phyloP scores from a whole-genome alignment of 805 yeast species.

The Isabelozyma pseudorhagii region DNA sequence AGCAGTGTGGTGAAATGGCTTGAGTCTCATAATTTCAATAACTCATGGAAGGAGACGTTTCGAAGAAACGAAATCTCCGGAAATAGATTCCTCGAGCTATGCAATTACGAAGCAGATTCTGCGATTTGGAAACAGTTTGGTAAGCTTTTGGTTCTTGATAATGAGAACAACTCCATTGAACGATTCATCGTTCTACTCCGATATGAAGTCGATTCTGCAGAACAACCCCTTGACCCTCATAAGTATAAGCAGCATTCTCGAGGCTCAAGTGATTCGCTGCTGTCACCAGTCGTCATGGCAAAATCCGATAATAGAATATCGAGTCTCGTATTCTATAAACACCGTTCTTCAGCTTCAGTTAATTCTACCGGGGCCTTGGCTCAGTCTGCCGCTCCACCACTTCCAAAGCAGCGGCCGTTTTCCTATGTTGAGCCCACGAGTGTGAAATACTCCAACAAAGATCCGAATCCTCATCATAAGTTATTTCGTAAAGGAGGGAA shows the following conservation, averaged over 20 bases:
- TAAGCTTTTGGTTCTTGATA: constrained; percentile 32
- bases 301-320: constrained; percentile 32
- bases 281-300: constrained; percentile 6
- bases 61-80: constrained; percentile 56
- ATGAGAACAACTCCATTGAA: constrained; percentile 51
- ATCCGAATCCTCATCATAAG: constrained; percentile 24
- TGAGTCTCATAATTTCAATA: constrained; percentile 62
- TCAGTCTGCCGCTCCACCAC: constrained; percentile 3
- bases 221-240: not conserved
- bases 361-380: constrained; percentile 10
- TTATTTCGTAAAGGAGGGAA: constrained; percentile 59
- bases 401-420: constrained; percentile 31
- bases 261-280: constrained; percentile 10
- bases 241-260: constrained; percentile 8
- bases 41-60: constrained; percentile 70
- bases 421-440: constrained; percentile 34
- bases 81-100: constrained; percentile 59
- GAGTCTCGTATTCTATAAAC: constrained; percentile 25
- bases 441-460: constrained; percentile 15
- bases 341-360: constrained; percentile 15
- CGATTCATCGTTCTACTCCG: constrained; percentile 33
- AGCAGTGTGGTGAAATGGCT: constrained; percentile 71
- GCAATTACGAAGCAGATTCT: constrained; percentile 55
- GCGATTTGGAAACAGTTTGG: constrained; percentile 46
- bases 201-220: not conserved